These are phyloP conservation scores for Globisporangium megalacanthum DNA, from an alignment of 352 stramenopile genomes.

Conservation along the genomic window DNA sequence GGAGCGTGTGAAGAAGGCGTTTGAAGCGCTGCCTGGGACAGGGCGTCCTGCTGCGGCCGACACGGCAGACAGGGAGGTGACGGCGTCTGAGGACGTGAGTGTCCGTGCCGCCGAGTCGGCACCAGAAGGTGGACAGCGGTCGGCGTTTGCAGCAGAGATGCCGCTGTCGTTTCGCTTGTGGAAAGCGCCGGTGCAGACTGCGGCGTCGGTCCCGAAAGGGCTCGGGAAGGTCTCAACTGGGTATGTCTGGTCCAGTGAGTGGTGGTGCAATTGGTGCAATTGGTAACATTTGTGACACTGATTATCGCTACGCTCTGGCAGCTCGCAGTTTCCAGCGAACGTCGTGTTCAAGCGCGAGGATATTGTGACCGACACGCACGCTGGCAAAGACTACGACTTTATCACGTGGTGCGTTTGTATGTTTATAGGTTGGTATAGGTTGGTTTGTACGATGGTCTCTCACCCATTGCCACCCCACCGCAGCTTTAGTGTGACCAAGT, in stretches of 20 bases:
- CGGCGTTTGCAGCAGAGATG: constrained; percentile 35
- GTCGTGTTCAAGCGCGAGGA: constrained; percentile 83
- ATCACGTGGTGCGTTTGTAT: constrained; percentile 54
- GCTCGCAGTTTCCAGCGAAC: constrained; percentile 64
- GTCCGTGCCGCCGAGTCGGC: neutral
- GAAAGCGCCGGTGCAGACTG: constrained; percentile 40
- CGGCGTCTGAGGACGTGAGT: too few species aligned
- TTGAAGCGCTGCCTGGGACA: constrained; percentile 27
- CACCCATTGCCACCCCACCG: neutral
- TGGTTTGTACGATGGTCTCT: neutral
- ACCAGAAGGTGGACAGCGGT: neutral
- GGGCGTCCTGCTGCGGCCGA: neutral
- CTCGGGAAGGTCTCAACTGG: constrained; percentile 46
- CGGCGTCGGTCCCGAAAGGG: constrained; percentile 24
- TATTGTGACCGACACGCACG: constrained; percentile 47
- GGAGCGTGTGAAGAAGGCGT: constrained; percentile 48
- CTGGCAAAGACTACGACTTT: constrained; percentile 67
- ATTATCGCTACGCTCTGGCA: constrained; percentile 2
- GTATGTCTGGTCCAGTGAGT: constrained; percentile 18
- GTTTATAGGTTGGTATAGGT: too few species aligned
- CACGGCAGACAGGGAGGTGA: neutral
- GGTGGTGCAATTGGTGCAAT: neutral
- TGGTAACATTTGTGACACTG: neutral
- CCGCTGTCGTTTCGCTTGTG: constrained; percentile 63
- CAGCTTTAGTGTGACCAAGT: constrained; percentile 89